Conservation (phyloP, 305 asterid genomes). For the Plantago coronopus region DNA sequence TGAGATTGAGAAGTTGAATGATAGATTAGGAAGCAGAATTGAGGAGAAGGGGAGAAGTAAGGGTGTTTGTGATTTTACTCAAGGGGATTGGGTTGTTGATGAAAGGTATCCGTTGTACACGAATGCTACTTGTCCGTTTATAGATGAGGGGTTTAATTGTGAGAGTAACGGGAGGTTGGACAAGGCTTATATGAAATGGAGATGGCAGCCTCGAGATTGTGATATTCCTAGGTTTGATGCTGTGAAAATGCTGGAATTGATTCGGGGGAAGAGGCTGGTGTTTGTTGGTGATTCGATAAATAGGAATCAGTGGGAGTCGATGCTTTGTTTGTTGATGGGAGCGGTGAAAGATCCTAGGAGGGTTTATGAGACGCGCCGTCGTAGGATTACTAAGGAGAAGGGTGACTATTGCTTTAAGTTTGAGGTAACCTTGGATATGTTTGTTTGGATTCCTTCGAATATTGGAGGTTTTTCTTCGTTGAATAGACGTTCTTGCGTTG, state of each 20-base stretch:
- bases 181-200: constrained; percentile 80
- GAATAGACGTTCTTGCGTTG: neutral
- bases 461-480: neutral
- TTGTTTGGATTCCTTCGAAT: constrained; percentile 8
- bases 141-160: constrained; percentile 93
- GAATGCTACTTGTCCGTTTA: constrained; percentile 60
- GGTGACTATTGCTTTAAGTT: constrained; percentile 81
- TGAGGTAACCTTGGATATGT: constrained; percentile 47
- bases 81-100: constrained; percentile 80
- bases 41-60: constrained; percentile 26
- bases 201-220: constrained; percentile 90
- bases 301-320: constrained; percentile 93
- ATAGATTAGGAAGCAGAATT: constrained; percentile 12
- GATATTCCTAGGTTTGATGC: constrained; percentile 86
- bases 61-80: constrained; percentile 52
- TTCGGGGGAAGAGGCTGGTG: constrained; percentile 83
- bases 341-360: constrained; percentile 71
- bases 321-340: constrained; percentile 81
- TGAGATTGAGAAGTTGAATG: constrained; percentile 16
- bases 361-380: constrained; percentile 74
- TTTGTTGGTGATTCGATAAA: constrained; percentile 90
- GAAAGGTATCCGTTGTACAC: constrained; percentile 75
- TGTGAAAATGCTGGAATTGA: constrained; percentile 67
- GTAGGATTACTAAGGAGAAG: constrained; percentile 77
- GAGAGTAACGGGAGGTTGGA: constrained; percentile 73